Percentiles rank a stretch among this genome's conserved stretches.
Evolutionary conservation across 257 asterid genomes (phyloP).

Genomic region (Ajuga chamaepitys): DNA sequence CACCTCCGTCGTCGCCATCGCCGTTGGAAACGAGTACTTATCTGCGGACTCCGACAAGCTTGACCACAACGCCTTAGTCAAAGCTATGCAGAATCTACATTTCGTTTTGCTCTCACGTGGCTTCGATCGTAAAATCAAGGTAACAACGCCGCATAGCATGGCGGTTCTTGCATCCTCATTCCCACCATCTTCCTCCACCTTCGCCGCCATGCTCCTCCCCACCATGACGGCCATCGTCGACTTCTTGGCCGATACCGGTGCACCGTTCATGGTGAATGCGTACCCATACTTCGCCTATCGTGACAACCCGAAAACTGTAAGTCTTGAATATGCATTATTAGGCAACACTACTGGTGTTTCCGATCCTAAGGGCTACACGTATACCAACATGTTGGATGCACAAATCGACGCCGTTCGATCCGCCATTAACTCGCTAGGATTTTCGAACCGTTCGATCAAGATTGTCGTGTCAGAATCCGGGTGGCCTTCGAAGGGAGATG

Average conservation of each 20-base stretch:
- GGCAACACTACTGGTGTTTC: conserved; percentile 33
- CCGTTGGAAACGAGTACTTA: conserved; percentile 62
- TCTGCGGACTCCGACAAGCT: conserved; percentile 34
- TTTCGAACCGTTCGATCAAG: conserved; percentile 27
- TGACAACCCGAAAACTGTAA: conserved; percentile 32
- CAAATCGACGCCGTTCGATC: conserved; percentile 55
- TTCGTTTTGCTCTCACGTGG: conserved; percentile 34
- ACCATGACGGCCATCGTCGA: conserved; percentile 45
- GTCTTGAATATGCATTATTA: conserved; percentile 39
- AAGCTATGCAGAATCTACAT: conserved; percentile 52
- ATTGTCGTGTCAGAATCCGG: conserved; percentile 56
- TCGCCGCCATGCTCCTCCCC: conserved; percentile 45
- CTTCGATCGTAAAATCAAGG: conserved; percentile 49
- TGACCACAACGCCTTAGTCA: conserved; percentile 35
- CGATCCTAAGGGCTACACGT: conserved; percentile 42
- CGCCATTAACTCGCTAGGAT: conserved; percentile 39
- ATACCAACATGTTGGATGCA: conserved; percentile 56
- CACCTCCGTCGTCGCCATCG: conserved; percentile 45
- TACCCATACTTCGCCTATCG: conserved; percentile 65
- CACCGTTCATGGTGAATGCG: conserved; percentile 63
- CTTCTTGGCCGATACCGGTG: conserved; percentile 39
- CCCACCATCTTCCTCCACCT: conserved; percentile 59
- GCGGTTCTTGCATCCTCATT: conserved; percentile 59
- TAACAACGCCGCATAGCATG: conserved; percentile 62
- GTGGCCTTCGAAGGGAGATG: conserved; percentile 63